Base-by-base conservation (phyloP, 1,139 yeast genomes). In the Magnusiomyces tetraspermus region DNA sequence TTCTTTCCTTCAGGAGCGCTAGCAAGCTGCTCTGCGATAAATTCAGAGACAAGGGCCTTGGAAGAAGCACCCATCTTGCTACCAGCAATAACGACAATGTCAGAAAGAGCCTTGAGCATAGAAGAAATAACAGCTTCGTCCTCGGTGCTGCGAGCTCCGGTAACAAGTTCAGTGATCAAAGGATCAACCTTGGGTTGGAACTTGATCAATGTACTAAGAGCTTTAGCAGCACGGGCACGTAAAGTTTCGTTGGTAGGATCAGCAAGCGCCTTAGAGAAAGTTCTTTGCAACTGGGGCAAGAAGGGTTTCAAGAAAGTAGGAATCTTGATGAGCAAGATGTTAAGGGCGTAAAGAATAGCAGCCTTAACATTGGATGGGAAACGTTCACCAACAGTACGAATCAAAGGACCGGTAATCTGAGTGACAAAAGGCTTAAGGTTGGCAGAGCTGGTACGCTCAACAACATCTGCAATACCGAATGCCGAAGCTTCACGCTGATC, bases 331-430 rank as follows among this genome's bases (percentile, higher is more conserved):
- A 94, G 79, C 63, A 94, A 74, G 58, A 79, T 79, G 64, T 85
- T 85, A 68, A 94, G 77, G 1, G 97, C 95, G 60, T 77, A 76
- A 65, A 94, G 75, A 61, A 94, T 92, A 26, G 96, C 96, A 33
- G 96, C 83, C 75, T 92, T 92, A 63, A 92, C 87, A 60, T 88
- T 95, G 57, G 95, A 78, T 33, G 83, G 79, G 60, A 87, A 92
- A 68, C 96, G 82, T 70, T 94, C 99, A 63, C 99, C 98, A 67
- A 92, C 87, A 54, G 90, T 96, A 76, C 99, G 88, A 71, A 94
- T 94, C 66, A 94, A 77, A 48, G 98, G 98, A 71, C 99, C 99
- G 38, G 97, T 90, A 59, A 94, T 87, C 45, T 83, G 82, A 11
- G 98, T 92, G 26, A 95, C 96, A 69, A 83, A 86, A 42, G 96